These are phyloP conservation scores for Microbotryomycetes sp. DNA, from an alignment of 1,284 basidiomycete species.

Conservation along the genomic window DNA sequence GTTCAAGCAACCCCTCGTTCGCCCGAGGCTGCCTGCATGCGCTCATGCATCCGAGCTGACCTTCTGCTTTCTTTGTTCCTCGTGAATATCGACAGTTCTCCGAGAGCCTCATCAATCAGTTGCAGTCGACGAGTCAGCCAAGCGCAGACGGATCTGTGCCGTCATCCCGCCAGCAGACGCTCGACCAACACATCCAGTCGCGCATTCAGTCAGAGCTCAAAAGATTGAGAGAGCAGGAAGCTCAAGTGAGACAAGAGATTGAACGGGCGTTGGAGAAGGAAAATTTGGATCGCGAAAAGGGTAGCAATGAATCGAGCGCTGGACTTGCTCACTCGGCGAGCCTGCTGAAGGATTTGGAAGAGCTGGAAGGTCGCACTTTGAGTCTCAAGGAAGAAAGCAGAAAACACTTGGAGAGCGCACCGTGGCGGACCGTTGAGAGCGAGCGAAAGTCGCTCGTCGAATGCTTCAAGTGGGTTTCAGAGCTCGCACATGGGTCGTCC, in stretches of 20 bases:
- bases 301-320: not conserved
- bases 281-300: slow-evolving; percentile 35
- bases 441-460: slow-evolving; percentile 13
- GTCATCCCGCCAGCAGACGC: slow-evolving; percentile 31
- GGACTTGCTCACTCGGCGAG: slow-evolving; percentile 20
- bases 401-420: slow-evolving; percentile 9
- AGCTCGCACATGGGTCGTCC: not conserved
- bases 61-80: too few relatives aligned
- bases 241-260: slow-evolving; percentile 33
- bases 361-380: slow-evolving; percentile 16
- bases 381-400: slow-evolving; percentile 5
- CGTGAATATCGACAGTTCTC: slow-evolving; percentile 15
- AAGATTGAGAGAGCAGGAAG: slow-evolving; percentile 32
- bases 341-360: slow-evolving; percentile 27
- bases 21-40: not conserved
- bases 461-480: slow-evolving; percentile 24
- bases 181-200: slow-evolving; percentile 37
- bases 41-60: not conserved
- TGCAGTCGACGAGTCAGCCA: not conserved
- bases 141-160: slow-evolving; percentile 7
- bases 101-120: slow-evolving; percentile 28
- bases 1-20: not conserved
- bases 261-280: slow-evolving; percentile 37
- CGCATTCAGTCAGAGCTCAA: slow-evolving; percentile 33
- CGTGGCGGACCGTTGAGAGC: slow-evolving; percentile 22